A percentile compares a stretch with the other conserved stretches of the same genome.
phyloP scores from a whole-genome alignment of 1,284 basidiomycete genomes.

The Earliella scabrosa region DNA sequence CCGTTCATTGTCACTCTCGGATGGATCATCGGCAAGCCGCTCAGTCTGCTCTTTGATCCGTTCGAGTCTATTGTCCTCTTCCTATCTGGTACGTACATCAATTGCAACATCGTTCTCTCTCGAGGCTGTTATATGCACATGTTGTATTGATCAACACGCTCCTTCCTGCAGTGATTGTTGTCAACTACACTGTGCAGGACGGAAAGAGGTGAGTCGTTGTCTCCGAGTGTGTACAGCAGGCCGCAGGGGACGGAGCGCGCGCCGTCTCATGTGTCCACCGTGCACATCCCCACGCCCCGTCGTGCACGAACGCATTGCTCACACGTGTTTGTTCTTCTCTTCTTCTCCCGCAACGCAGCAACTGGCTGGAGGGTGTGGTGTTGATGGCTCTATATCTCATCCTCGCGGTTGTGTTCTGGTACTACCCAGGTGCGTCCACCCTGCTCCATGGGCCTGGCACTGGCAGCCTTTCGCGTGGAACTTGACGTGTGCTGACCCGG shows the following conservation, averaged over 20 bases:
- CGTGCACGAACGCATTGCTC: conserved; percentile 4
- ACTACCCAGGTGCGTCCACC: conserved; percentile 52
- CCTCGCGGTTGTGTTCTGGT: conserved; percentile 68
- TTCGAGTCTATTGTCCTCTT: conserved; percentile 65
- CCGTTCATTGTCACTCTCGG: conserved; percentile 71
- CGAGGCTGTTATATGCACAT: neutral
- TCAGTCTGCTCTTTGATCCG: conserved; percentile 68
- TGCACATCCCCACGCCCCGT: neutral
- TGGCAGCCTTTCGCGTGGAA: neutral
- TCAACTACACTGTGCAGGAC: conserved; percentile 38
- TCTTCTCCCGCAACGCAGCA: too few relatives aligned
- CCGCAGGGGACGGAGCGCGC: neutral
- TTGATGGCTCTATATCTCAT: conserved; percentile 66
- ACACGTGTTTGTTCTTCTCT: conserved; percentile 10
- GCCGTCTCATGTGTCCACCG: neutral
- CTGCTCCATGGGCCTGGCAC: neutral
- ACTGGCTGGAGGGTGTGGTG: conserved; percentile 45
- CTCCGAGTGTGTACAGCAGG: too few relatives aligned
- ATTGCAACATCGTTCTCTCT: conserved; percentile 30
- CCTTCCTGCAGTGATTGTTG: conserved; percentile 32
- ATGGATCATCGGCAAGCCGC: conserved; percentile 69
- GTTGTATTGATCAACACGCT: neutral
- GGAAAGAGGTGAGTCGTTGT: conserved; percentile 31
- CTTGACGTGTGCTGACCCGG: neutral
- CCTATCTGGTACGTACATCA: conserved; percentile 38